These are phyloP conservation scores for Cucurbita ficifolia DNA, from an alignment of 306 rosid genomes.

Conservation along the genomic window DNA sequence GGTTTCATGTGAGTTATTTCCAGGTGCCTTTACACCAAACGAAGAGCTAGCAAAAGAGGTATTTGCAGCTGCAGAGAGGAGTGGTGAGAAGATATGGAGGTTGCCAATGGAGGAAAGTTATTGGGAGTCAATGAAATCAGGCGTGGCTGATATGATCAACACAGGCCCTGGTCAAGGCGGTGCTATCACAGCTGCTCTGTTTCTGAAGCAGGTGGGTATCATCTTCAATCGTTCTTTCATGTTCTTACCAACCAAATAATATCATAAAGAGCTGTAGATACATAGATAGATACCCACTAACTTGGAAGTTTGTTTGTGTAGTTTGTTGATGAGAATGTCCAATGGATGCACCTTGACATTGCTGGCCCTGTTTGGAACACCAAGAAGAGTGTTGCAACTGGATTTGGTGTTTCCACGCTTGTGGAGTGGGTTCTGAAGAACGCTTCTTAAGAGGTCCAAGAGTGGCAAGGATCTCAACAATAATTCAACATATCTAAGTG, in stretches of 20 bases:
- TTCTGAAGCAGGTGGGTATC: slow-evolving; percentile 62
- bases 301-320: slow-evolving; percentile 16
- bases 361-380: slow-evolving; percentile 86
- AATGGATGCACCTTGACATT: slow-evolving; percentile 91
- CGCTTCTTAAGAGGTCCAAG: slow-evolving; percentile 19
- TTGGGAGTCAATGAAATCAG: slow-evolving; percentile 93
- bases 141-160: slow-evolving; percentile 89
- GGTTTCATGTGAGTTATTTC: not conserved
- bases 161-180: slow-evolving; percentile 41
- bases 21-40: slow-evolving; percentile 86
- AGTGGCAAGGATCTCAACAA: no score
- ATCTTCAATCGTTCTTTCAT: no score
- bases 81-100: slow-evolving; percentile 94
- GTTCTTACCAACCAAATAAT: no score
- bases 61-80: slow-evolving; percentile 53
- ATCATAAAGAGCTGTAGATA: no score
- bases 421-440: slow-evolving; percentile 90
- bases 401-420: slow-evolving; percentile 71
- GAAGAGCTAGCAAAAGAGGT: slow-evolving; percentile 90
- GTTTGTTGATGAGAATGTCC: slow-evolving; percentile 93
- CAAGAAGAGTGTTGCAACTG: slow-evolving; percentile 61
- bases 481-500: not conserved
- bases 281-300: no score
- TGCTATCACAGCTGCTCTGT: slow-evolving; percentile 81
- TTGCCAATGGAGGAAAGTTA: slow-evolving; percentile 93